These are phyloP conservation scores for Phytopythium boreale DNA, from an alignment of 352 stramenopile species.

Conservation along the genomic window DNA sequence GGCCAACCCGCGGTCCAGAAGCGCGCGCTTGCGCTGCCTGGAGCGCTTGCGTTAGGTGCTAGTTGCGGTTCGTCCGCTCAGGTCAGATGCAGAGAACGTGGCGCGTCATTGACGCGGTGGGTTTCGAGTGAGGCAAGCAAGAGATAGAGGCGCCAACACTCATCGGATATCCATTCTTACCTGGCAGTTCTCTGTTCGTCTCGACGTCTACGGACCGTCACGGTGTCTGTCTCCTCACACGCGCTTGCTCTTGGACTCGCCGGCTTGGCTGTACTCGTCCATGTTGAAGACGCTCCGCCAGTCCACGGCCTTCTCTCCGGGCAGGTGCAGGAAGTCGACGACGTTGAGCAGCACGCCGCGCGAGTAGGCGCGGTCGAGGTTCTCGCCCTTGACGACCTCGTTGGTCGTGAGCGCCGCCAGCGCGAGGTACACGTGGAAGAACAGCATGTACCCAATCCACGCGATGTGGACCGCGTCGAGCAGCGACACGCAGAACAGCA, in stretches of 20 bases:
- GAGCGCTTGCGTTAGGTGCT: constrained; percentile 41
- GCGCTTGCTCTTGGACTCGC: constrained; percentile 5
- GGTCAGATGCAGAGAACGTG: too few species aligned
- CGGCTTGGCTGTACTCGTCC: constrained; percentile 33
- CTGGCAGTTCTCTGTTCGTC: neutral
- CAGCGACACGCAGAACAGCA: constrained; percentile 48
- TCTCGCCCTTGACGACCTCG: constrained; percentile 73
- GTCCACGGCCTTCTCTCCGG: constrained; percentile 31
- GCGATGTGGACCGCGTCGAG: constrained; percentile 52
- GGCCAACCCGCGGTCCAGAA: constrained; percentile 62
- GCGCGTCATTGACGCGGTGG: too few species aligned
- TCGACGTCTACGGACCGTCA: too few species aligned
- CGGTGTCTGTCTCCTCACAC: neutral
- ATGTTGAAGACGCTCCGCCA: constrained; percentile 55
- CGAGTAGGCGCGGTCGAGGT: constrained; percentile 50
- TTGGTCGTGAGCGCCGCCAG: constrained; percentile 67
- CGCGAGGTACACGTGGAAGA: constrained; percentile 67
- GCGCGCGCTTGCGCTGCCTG: constrained; percentile 72
- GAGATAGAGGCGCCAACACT: neutral
- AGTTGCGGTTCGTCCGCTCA: too few species aligned
- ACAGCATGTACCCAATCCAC: constrained; percentile 75
- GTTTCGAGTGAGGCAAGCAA: neutral
- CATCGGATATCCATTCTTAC: neutral
- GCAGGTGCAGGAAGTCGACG: constrained; percentile 58
- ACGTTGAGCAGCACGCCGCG: constrained; percentile 51